phyloP scores from a whole-genome alignment of 1,284 basidiomycete genomes.

The Termitomyces sp. region DNA sequence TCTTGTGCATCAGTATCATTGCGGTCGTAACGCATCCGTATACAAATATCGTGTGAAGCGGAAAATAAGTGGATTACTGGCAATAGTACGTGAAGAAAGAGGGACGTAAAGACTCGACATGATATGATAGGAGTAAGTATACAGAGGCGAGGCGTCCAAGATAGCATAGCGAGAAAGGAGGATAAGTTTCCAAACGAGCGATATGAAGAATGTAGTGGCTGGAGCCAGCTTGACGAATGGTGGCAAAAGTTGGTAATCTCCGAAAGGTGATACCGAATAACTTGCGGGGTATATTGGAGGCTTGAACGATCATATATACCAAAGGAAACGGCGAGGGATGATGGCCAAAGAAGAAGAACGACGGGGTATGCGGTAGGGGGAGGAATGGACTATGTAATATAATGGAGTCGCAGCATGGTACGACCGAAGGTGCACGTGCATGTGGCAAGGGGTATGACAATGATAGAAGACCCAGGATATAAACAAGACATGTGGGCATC shows the following conservation, averaged over 20 bases:
- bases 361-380: slow-evolving; percentile 4
- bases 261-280: slow-evolving; percentile 17
- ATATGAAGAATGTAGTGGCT: slow-evolving; percentile 6
- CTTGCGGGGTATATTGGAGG: slow-evolving; percentile 36
- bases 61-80: slow-evolving; percentile 12
- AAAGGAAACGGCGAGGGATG: slow-evolving; percentile 21
- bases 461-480: slow-evolving; percentile 12
- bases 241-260: slow-evolving; percentile 8
- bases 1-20: slow-evolving; percentile 14
- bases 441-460: slow-evolving; percentile 10
- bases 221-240: background rate
- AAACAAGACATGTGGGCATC: slow-evolving; percentile 11
- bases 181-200: slow-evolving; percentile 9
- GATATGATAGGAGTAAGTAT: slow-evolving; percentile 8
- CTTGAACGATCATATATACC: slow-evolving; percentile 28
- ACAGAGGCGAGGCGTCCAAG: slow-evolving; percentile 7
- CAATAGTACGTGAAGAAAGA: slow-evolving; percentile 6
- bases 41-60: slow-evolving; percentile 15
- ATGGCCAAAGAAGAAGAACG: slow-evolving; percentile 18
- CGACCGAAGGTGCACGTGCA: slow-evolving; percentile 5
- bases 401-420: slow-evolving; percentile 1
- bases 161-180: slow-evolving; percentile 8
- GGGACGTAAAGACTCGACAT: slow-evolving; percentile 3
- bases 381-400: background rate
- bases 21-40: slow-evolving; percentile 18